phyloP scores from a whole-genome alignment of 495 filamentous ascomycete genomes.

The Aspergillus egyptiacus region DNA sequence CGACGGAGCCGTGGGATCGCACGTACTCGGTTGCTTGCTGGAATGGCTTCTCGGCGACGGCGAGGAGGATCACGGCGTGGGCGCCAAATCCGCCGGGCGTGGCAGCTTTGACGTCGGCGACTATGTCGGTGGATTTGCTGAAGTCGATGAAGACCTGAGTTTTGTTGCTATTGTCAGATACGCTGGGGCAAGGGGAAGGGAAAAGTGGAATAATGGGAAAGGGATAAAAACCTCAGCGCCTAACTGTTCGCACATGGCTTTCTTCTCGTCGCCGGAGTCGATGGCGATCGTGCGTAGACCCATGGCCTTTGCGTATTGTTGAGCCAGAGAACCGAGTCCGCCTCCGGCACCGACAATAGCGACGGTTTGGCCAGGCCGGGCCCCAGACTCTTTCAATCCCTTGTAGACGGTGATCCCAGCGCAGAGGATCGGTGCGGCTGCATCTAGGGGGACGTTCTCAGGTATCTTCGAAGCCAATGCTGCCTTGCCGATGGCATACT shows the following conservation, averaged over 20 bases:
- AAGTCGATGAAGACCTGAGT: conserved; percentile 67
- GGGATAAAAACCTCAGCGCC: conserved; percentile 45
- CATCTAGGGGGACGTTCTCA: conserved; percentile 68
- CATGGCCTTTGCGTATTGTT: conserved; percentile 88
- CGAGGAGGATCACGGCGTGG: conserved; percentile 81
- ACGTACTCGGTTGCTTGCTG: conserved; percentile 87
- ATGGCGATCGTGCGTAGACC: conserved; percentile 73
- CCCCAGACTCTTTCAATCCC: conserved; percentile 77
- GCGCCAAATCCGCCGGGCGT: conserved; percentile 76
- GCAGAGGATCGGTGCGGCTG: conserved; percentile 73
- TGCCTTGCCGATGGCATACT: conserved; percentile 84
- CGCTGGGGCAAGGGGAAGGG: neutral
- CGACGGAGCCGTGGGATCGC: conserved; percentile 70
- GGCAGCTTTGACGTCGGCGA: conserved; percentile 71
- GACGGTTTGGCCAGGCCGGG: conserved; percentile 66
- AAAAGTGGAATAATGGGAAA: neutral
- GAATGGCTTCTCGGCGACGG: conserved; percentile 84
- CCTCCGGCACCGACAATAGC: conserved; percentile 87
- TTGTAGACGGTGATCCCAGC: conserved; percentile 94
- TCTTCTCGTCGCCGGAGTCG: conserved; percentile 75
- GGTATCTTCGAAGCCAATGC: conserved; percentile 74
- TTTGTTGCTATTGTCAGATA: neutral
- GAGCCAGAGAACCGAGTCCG: conserved; percentile 74
- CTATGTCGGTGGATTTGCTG: conserved; percentile 60
- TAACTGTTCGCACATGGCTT: conserved; percentile 57